Conservation (phyloP, 2,329 filamentous ascomycete species). For the Stemphylium beticola region DNA sequence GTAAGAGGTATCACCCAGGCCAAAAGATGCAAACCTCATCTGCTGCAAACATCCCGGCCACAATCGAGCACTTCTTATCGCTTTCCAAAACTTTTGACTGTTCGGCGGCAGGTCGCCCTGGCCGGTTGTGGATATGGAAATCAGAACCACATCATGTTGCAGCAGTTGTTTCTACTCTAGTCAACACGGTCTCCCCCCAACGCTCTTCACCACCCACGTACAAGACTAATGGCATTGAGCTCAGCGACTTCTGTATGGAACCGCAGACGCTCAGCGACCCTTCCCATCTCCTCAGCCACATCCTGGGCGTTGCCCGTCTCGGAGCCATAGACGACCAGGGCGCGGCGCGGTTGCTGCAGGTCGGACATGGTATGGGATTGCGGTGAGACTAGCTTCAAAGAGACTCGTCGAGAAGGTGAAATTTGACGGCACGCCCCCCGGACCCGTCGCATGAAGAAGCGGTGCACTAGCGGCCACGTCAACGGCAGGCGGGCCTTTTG, state of each 20-base stretch:
- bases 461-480: slow-evolving; percentile 40
- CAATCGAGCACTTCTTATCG: slow-evolving; percentile 78
- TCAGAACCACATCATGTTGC: slow-evolving; percentile 67
- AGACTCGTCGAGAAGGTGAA: slow-evolving; percentile 10
- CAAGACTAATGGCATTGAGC: slow-evolving; percentile 76
- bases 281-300: slow-evolving; percentile 82
- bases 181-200: slow-evolving; percentile 7
- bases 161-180: slow-evolving; percentile 51
- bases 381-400: slow-evolving; percentile 29
- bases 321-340: slow-evolving; percentile 85
- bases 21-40: slow-evolving; percentile 83
- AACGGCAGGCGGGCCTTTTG: slow-evolving; percentile 30
- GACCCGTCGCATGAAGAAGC: slow-evolving; percentile 22
- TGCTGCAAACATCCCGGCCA: slow-evolving; percentile 70
- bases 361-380: slow-evolving; percentile 3
- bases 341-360: slow-evolving; percentile 47
- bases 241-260: slow-evolving; percentile 79
- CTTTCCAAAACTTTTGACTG: slow-evolving; percentile 81
- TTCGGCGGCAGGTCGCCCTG: slow-evolving; percentile 93
- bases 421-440: slow-evolving; percentile 28
- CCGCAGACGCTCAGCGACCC: slow-evolving; percentile 75
- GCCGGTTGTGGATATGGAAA: slow-evolving; percentile 89
- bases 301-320: slow-evolving; percentile 96
- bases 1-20: slow-evolving; percentile 94
- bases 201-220: slow-evolving; percentile 55